Evolutionary conservation across 148 eudicot species (phyloP).

Genomic region (Suaeda aralocaspica): DNA sequence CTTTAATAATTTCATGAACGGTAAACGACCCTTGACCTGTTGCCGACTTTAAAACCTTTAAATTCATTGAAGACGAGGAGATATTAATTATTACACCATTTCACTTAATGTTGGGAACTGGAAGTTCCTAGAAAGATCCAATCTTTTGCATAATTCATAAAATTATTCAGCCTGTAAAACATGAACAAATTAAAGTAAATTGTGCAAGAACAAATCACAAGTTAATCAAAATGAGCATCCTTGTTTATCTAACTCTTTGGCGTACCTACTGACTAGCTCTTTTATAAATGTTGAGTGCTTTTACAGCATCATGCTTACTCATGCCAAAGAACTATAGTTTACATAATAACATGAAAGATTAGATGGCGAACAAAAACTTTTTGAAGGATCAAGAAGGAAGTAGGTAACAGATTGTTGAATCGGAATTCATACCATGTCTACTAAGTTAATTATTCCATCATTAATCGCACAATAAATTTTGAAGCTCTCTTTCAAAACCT

Average conservation of each 20-base stretch:
- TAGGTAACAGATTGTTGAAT: constrained; percentile 18
- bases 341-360: constrained; percentile 1
- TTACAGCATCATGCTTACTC: constrained; percentile 87
- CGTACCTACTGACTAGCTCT: constrained; percentile 87
- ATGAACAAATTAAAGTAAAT: not conserved
- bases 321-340: constrained; percentile 82
- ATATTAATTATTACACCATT: no score
- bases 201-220: no score
- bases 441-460: constrained; percentile 96
- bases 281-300: constrained; percentile 83
- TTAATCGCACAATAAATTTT: constrained; percentile 90
- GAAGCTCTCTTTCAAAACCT: constrained; percentile 94
- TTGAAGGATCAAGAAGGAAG: not conserved
- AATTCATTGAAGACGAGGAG: no score
- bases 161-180: constrained; percentile 72
- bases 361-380: no score
- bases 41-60: no score
- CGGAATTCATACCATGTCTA: constrained; percentile 66
- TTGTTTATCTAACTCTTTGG: not conserved
- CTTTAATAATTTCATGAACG: no score
- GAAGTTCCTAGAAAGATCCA: constrained; percentile 87
- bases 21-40: no score
- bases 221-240: not conserved
- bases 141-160: constrained; percentile 76
- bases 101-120: constrained; percentile 89